Base-by-base conservation (phyloP, 2,329 filamentous ascomycete species). In the Ceratocystis huliohia region DNA sequence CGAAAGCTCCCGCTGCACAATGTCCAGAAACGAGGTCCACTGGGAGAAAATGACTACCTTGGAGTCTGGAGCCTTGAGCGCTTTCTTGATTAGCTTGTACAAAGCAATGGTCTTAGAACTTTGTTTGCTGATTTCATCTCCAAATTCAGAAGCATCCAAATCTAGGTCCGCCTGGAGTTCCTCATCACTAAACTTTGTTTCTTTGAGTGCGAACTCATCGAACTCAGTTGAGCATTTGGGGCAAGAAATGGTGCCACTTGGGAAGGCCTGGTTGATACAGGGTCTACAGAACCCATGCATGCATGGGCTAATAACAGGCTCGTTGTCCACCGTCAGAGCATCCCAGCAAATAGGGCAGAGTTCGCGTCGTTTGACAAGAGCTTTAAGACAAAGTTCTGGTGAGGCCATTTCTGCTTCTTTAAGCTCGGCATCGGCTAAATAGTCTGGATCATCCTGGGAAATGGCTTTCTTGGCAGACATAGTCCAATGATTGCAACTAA, bases 331-430 rank as follows among this genome's bases (percentile, higher is more conserved):
- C 17, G 48, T 64, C 2, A 93, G 79, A 0, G 79, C 77, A 37
- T 95, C 90, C 41, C 92, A 82, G 74, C 92, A 96, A 64, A 96
- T 83, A 0, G 89, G 81, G 72, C 92, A 96, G 68, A 92, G 87
- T 71, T 96, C 91, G 69, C 89, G 88, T 59, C 81, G 87, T 69
- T 45, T 56, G 44, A 68, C 63, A 15, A 65, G 48, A 10, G 17
- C 28, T 48, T 65, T 65, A 2, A 67, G 53, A n/a, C 25, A 61
- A 3, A 28, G 30, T 41, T 62, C 63, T 20, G 46, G 63, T 1
- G 66, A 41, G 13, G 20, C 44, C 20, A 45, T 48, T 8, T 66
- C 56, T 37, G 25, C 10, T 8, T 44, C 65, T 10, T 64, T 62
- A 5, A 50, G 50, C 3, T 44, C 20, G n/a, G 50, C 22, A 7